A percentile compares a stretch with the other conserved stretches of the same genome.
phyloP scores from a whole-genome alignment of 2,329 filamentous ascomycete species.

The Exophiala oligosperma region DNA sequence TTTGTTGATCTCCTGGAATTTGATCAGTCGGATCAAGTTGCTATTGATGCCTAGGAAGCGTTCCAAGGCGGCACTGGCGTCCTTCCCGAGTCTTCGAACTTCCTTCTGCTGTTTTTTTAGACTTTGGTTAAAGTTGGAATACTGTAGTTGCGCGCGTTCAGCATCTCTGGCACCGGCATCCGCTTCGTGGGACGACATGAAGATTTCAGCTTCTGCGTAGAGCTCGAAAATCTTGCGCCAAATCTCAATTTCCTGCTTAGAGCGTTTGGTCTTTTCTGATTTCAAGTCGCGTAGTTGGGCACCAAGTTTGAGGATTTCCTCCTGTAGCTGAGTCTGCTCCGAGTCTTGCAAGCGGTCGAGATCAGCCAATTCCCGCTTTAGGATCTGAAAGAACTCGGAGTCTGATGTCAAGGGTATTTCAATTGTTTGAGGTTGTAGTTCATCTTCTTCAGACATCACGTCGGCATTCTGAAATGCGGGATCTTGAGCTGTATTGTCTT shows the following conservation, averaged over 20 bases:
- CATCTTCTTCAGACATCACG: neutral
- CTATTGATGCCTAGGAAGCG: constrained; percentile 73
- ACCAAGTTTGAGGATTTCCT: constrained; percentile 65
- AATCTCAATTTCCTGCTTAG: constrained; percentile 63
- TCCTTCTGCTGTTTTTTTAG: constrained; percentile 56
- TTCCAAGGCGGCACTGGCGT: constrained; percentile 64
- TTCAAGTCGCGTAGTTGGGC: constrained; percentile 60
- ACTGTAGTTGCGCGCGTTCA: constrained; percentile 63
- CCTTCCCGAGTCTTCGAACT: constrained; percentile 63
- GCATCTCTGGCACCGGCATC: constrained; percentile 69
- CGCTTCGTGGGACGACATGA: constrained; percentile 75
- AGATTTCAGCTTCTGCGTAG: constrained; percentile 76
- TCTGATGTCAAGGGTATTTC: constrained; percentile 77
- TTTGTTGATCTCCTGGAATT: constrained; percentile 82
- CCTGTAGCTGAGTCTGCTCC: constrained; percentile 64
- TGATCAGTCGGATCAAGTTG: constrained; percentile 73
- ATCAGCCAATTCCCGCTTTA: constrained; percentile 69
- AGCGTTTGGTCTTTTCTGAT: constrained; percentile 64
- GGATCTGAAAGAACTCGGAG: constrained; percentile 73
- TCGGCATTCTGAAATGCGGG: neutral
- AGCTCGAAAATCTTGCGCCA: constrained; percentile 83
- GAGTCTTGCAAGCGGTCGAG: constrained; percentile 67
- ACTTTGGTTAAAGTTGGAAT: constrained; percentile 67
- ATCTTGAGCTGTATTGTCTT: neutral
- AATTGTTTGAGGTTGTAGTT: constrained; percentile 47